These are phyloP conservation scores for Colletotrichum australisinense DNA, from an alignment of 2,329 filamentous ascomycete genomes.

Conservation along the genomic window DNA sequence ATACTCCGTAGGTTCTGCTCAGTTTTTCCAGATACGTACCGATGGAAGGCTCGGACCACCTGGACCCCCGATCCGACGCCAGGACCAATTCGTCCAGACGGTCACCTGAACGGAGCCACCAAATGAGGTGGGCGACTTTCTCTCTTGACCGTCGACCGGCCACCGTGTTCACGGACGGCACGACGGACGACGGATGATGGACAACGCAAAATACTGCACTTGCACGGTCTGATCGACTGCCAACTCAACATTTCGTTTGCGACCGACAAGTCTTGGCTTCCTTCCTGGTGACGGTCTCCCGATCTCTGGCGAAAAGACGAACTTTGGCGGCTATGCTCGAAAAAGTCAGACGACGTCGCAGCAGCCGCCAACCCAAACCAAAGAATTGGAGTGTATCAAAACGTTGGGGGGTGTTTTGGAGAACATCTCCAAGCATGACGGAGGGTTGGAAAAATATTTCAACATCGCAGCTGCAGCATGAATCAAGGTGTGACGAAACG, in stretches of 20 bases:
- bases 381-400: background rate
- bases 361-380: background rate
- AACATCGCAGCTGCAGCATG: slow-evolving; percentile 11
- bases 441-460: slow-evolving; percentile 20
- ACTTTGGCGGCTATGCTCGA: slow-evolving; percentile 3
- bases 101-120: slow-evolving; percentile 26
- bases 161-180: background rate
- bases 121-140: background rate
- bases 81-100: slow-evolving; percentile 11
- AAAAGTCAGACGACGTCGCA: background rate
- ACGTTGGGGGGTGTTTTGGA: slow-evolving; percentile 3
- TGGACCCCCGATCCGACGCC: slow-evolving; percentile 26
- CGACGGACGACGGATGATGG: background rate
- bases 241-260: slow-evolving; percentile 22
- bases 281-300: background rate
- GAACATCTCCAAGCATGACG: slow-evolving; percentile 26
- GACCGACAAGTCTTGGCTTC: slow-evolving; percentile 7
- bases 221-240: slow-evolving; percentile 15
- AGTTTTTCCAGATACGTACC: background rate
- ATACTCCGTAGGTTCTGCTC: no score
- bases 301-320: slow-evolving; percentile 10
- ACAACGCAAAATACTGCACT: background rate
- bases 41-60: slow-evolving; percentile 1
- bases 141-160: background rate
- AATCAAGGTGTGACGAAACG: slow-evolving; percentile 29